A percentile compares a stretch with the other conserved stretches of the same genome.
These are phyloP conservation scores for Colletotrichum sp. DNA, from an alignment of 2,329 filamentous ascomycete species.

Conservation along the genomic window DNA sequence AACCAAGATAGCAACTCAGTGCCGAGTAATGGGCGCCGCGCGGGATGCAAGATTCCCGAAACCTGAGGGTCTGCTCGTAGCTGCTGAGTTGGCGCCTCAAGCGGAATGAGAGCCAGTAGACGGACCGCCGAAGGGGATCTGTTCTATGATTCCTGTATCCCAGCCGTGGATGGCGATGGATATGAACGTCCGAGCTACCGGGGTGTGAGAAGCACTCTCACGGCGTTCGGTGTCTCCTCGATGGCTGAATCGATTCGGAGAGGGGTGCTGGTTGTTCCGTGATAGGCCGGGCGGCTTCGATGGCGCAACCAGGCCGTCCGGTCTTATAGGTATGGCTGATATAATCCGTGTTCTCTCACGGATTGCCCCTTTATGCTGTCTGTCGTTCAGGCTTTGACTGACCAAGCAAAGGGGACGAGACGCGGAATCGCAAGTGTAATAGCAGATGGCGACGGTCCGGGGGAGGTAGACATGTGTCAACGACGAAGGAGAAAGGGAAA, in stretches of 20 bases:
- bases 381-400: neutral
- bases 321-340: constrained; percentile 13
- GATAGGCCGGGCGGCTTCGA: constrained; percentile 1
- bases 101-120: neutral
- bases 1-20: neutral
- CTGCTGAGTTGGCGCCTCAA: neutral
- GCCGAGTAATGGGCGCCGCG: neutral
- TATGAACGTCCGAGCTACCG: neutral
- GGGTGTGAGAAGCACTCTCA: neutral
- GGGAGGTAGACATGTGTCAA: constrained; percentile 13
- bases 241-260: neutral
- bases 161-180: neutral
- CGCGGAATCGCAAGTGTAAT: neutral
- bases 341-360: neutral
- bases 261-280: neutral
- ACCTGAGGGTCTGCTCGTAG: neutral
- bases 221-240: neutral
- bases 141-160: neutral
- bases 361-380: neutral
- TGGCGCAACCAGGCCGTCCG: constrained; percentile 8
- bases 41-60: neutral
- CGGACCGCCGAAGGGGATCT: neutral
- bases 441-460: neutral
- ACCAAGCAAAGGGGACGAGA: neutral
- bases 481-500: constrained; percentile 2